Evolutionary conservation across 768 basidiomycete species (phyloP).

Genomic region (Boletus sp.): DNA sequence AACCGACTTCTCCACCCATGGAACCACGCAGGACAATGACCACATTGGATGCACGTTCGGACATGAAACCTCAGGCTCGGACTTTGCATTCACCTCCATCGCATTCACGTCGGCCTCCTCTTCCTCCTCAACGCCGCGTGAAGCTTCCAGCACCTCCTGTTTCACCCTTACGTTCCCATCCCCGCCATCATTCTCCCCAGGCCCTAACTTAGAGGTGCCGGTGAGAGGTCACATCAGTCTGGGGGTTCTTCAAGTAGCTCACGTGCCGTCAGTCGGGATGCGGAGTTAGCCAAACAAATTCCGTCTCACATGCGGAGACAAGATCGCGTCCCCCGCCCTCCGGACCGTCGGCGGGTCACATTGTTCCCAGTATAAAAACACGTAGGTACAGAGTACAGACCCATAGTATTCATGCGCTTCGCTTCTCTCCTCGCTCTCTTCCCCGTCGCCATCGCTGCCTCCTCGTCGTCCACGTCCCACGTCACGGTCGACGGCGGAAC

Average conservation of each 20-base stretch:
- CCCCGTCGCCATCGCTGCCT: not conserved
- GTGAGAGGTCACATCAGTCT: too few relatives aligned
- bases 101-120: not conserved
- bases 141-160: slow-evolving; percentile 11
- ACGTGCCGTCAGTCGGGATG: too few relatives aligned
- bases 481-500: slow-evolving; percentile 4
- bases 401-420: not conserved
- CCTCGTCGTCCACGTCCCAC: not conserved
- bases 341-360: too few relatives aligned
- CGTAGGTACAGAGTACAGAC: too few relatives aligned
- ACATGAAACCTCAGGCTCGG: slow-evolving; percentile 4
- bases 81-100: slow-evolving; percentile 22
- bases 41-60: too few relatives aligned
- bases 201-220: too few relatives aligned
- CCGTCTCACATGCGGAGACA: too few relatives aligned
- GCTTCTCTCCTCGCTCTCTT: not conserved
- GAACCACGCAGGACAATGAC: too few relatives aligned
- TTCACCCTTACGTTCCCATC: slow-evolving; percentile 8
- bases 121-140: not conserved
- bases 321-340: too few relatives aligned
- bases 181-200: not conserved
- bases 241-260: too few relatives aligned
- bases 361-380: not conserved
- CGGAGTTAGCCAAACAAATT: too few relatives aligned
- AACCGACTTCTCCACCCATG: too few relatives aligned